phyloP scores from a whole-genome alignment of 345 rosid species.

The Citropsis articulata region DNA sequence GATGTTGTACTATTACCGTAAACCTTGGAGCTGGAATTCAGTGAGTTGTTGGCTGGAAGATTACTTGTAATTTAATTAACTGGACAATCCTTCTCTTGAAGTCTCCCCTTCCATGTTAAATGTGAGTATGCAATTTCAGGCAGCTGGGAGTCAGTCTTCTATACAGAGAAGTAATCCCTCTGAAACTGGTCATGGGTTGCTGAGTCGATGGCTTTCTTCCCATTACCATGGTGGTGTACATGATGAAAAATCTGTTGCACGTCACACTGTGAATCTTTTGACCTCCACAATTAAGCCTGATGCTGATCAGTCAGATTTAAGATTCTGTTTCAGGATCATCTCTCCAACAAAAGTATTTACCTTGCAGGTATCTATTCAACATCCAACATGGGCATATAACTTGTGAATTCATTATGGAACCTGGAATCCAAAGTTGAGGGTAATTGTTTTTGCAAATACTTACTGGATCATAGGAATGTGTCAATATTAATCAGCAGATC shows the following conservation, averaged over 20 bases:
- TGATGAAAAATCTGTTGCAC: slow-evolving; percentile 76
- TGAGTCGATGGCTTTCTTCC: slow-evolving; percentile 82
- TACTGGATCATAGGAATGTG: neutral
- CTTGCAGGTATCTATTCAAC: slow-evolving; percentile 52
- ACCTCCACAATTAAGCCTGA: slow-evolving; percentile 81
- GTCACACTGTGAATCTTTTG: slow-evolving; percentile 65
- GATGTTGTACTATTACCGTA: slow-evolving; percentile 81
- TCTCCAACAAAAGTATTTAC: slow-evolving; percentile 60
- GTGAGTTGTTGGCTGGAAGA: slow-evolving; percentile 39
- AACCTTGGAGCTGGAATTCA: slow-evolving; percentile 54
- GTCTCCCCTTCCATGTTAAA: slow-evolving; percentile 14
- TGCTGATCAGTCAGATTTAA: slow-evolving; percentile 73
- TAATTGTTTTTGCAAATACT: neutral
- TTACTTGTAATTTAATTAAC: slow-evolving; percentile 6
- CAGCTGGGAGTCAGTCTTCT: slow-evolving; percentile 52
- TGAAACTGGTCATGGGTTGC: slow-evolving; percentile 58
- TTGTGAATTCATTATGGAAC: neutral
- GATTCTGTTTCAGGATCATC: slow-evolving; percentile 80
- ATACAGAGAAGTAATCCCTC: slow-evolving; percentile 42
- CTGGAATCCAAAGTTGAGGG: neutral
- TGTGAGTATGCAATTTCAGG: slow-evolving; percentile 34
- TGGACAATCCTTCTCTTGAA: slow-evolving; percentile 6
- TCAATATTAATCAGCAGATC: neutral
- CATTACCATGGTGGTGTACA: slow-evolving; percentile 67
- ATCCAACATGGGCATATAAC: slow-evolving; percentile 6